Conservation (phyloP, 140 eudicot genomes). For the Senecio squalidus region DNA sequence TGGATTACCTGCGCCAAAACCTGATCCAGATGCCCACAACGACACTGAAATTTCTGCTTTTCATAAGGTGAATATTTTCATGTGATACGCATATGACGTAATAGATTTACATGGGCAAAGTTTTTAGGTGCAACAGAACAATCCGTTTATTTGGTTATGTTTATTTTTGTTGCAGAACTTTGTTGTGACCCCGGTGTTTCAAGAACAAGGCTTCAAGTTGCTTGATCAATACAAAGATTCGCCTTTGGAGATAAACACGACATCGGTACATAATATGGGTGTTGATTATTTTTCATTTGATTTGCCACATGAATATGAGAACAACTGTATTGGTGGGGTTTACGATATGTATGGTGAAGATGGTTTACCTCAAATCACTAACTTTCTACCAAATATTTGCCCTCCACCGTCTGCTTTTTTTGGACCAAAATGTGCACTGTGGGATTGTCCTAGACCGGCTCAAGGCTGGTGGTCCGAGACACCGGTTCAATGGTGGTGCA, state of each 20-base stretch:
- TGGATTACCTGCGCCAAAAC: slow-evolving; percentile 71
- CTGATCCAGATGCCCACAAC: slow-evolving; percentile 72
- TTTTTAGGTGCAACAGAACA: too few species aligned
- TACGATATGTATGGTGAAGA: slow-evolving; percentile 35
- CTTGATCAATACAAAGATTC: slow-evolving; percentile 50
- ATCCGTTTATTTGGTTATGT: too few species aligned
- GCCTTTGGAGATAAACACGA: slow-evolving; percentile 33
- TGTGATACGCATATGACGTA: neutral
- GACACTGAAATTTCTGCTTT: slow-evolving; percentile 21
- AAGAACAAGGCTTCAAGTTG: slow-evolving; percentile 41
- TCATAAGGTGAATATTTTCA: slow-evolving; percentile 45
- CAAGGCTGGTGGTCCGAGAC: slow-evolving; percentile 31
- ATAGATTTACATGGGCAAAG: neutral
- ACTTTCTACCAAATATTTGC: slow-evolving; percentile 42
- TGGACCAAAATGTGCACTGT: slow-evolving; percentile 88
- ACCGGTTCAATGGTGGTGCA: slow-evolving; percentile 65
- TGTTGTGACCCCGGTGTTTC: slow-evolving; percentile 36
- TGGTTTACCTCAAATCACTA: slow-evolving; percentile 34
- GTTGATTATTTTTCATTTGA: slow-evolving; percentile 44
- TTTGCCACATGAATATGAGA: slow-evolving; percentile 47
- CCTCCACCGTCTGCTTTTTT: slow-evolving; percentile 90
- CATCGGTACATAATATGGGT: slow-evolving; percentile 30
- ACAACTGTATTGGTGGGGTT: slow-evolving; percentile 34
- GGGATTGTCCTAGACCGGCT: slow-evolving; percentile 70
- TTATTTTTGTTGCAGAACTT: slow-evolving; percentile 52